phyloP scores from a whole-genome alignment of 176 grass and related monocot species.

The Cenchrus fungigraminus region DNA sequence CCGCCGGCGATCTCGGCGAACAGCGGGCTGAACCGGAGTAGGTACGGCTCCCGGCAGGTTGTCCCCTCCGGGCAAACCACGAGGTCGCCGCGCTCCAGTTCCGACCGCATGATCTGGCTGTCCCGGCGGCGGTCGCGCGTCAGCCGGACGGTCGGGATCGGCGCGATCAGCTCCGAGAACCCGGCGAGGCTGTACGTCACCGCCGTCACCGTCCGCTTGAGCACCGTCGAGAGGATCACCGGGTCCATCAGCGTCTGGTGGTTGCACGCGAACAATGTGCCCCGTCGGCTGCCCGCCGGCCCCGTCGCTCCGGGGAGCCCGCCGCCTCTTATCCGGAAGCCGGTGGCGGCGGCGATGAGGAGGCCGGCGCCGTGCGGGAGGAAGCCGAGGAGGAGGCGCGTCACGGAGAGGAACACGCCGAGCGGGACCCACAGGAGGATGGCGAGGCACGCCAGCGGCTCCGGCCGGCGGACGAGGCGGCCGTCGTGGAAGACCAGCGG shows the following conservation, averaged over 20 bases:
- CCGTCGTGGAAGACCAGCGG: constrained; percentile 78
- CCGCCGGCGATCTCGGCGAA: constrained; percentile 51
- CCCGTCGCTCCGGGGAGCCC: not conserved
- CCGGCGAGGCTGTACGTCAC: constrained; percentile 68
- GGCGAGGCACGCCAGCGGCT: constrained; percentile 35
- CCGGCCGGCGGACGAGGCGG: constrained; percentile 45
- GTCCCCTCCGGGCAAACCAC: constrained; percentile 83
- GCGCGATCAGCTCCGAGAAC: constrained; percentile 71
- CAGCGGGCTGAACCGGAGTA: constrained; percentile 79
- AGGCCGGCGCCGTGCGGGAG: constrained; percentile 38
- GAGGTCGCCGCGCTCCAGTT: constrained; percentile 51
- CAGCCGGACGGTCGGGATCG: constrained; percentile 63
- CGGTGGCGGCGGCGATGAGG: constrained; percentile 41
- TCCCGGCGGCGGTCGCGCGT: constrained; percentile 58
- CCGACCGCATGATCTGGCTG: constrained; percentile 40
- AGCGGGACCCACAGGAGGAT: constrained; percentile 56
- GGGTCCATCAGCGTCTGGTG: constrained; percentile 81
- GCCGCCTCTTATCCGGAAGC: constrained; percentile 45
- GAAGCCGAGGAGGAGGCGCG: constrained; percentile 47
- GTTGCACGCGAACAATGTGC: constrained; percentile 69
- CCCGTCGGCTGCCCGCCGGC: not conserved
- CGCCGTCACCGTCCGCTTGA: constrained; percentile 58
- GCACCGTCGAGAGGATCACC: constrained; percentile 53
- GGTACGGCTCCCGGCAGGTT: constrained; percentile 67
- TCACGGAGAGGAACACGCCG: constrained; percentile 40